Conservation (phyloP, 306 rosid species). For the Luffa acutangula region DNA sequence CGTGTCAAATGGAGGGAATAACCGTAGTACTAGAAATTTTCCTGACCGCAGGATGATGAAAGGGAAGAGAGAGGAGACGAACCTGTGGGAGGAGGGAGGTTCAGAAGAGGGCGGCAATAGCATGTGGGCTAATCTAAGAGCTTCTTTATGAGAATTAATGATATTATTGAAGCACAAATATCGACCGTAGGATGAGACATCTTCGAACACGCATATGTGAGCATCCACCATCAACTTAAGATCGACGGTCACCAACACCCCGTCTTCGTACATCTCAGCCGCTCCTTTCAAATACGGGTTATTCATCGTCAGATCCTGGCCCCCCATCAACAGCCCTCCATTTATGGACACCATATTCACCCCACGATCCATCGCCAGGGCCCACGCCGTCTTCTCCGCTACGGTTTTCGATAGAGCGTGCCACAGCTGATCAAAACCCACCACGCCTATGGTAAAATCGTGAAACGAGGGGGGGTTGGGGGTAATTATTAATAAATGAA, state of each 20-base stretch:
- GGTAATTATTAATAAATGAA: too few species aligned
- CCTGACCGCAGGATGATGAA: not conserved
- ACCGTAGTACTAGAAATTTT: too few species aligned
- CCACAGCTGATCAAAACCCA: conserved; percentile 19
- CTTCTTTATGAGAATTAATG: conserved; percentile 17
- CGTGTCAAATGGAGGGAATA: too few species aligned
- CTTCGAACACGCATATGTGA: conserved; percentile 24
- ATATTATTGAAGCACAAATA: conserved; percentile 24
- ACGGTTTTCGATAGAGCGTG: conserved; percentile 25
- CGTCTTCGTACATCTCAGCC: conserved; percentile 31
- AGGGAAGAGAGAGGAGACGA: not conserved
- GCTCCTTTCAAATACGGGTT: conserved; percentile 27
- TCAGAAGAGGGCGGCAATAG: conserved; percentile 11
- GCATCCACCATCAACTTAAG: conserved; percentile 21
- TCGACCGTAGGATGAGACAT: conserved; percentile 21
- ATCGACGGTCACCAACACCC: conserved; percentile 26
- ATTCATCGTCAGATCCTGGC: conserved; percentile 14
- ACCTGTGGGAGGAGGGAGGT: not conserved
- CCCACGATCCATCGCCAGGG: conserved; percentile 29
- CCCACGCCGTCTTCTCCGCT: conserved; percentile 27
- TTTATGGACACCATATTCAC: conserved; percentile 26
- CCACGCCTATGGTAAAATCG: not conserved
- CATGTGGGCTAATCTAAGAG: conserved; percentile 17
- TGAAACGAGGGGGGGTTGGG: too few species aligned
- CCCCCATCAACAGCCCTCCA: conserved; percentile 22